Percentiles rank a stretch among this genome's conserved stretches.
These are phyloP conservation scores for Gelatoporia subvermispora DNA, from an alignment of 768 basidiomycete genomes.

Conservation along the genomic window DNA sequence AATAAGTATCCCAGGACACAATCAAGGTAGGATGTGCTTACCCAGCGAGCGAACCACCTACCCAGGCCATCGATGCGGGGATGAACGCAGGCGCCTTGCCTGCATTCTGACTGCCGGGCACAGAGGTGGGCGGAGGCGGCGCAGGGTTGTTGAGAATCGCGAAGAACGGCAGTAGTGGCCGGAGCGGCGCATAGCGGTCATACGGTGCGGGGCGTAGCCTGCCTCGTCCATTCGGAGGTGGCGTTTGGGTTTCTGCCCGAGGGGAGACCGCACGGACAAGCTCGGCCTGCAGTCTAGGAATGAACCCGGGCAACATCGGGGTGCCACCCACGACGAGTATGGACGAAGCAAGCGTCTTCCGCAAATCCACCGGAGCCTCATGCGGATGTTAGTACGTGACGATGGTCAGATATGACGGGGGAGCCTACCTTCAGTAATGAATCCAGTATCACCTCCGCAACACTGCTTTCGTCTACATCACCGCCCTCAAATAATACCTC, in stretches of 20 bases:
- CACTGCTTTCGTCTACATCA: slow-evolving; percentile 81
- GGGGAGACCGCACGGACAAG: slow-evolving; percentile 58
- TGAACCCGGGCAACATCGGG: slow-evolving; percentile 88
- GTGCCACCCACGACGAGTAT: slow-evolving; percentile 89
- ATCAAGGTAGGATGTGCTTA: slow-evolving; percentile 29
- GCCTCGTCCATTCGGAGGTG: slow-evolving; percentile 33
- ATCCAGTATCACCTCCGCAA: slow-evolving; percentile 79
- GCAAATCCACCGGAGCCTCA: slow-evolving; percentile 86
- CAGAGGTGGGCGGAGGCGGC: slow-evolving; percentile 43
- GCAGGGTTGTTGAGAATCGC: slow-evolving; percentile 83
- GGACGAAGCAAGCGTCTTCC: slow-evolving; percentile 76
- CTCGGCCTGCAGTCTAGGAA: slow-evolving; percentile 79
- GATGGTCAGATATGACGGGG: background rate
- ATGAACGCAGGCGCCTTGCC: slow-evolving; percentile 88
- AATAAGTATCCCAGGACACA: background rate
- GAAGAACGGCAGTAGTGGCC: slow-evolving; percentile 66
- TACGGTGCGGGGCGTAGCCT: slow-evolving; percentile 44
- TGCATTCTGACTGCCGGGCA: slow-evolving; percentile 53
- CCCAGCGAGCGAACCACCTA: slow-evolving; percentile 92
- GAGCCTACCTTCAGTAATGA: slow-evolving; percentile 65
- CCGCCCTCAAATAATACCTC: slow-evolving; percentile 90
- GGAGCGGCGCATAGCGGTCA: slow-evolving; percentile 72
- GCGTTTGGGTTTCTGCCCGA: slow-evolving; percentile 32
- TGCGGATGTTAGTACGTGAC: background rate
- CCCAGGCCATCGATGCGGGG: slow-evolving; percentile 80